Evolutionary conservation across 2,329 filamentous ascomycete genomes (phyloP), one percentile per base, ranked within the genome.

Genomic region (Pseudocercospora musae): DNA sequence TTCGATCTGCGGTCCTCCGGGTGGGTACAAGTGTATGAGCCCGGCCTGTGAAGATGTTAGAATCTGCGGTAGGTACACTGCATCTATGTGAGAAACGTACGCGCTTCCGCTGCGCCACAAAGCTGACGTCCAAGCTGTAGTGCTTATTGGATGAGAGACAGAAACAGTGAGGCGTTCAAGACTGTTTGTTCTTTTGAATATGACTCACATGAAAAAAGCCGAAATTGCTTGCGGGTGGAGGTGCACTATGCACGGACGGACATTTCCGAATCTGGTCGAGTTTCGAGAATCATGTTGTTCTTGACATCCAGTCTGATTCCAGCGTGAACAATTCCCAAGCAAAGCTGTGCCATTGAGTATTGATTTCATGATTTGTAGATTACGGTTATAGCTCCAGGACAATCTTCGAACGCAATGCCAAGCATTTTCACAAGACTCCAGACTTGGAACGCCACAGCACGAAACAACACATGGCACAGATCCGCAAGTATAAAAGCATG

Each of bases 141-240:
- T 15, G 33, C 49, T 23, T 25, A 58, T 58, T 58, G 57, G 57
- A 42, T 58, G 46, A 15, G 18, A 10, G 23, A 9, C 18, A n/a
- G 1, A 20, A 25, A 25, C 18, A 20, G 44, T 20, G 44, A 48
- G 23, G 18, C 44, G 44, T 48, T 21, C 23, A 48, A 48, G 18
- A 25, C 3, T 48, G 44, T n/a, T 97, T 72, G 89, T 97, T 4
- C 89, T 92, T 1, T 82, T 96, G 44, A 97, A 93, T 0, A 79
- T 82, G 59, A 90, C 92, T 73, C 93, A 93, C 57, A 79, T 81
- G 70, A 77, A 77, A 37, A 77, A 77, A 37, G 33, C 33, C 33
- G 33, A 37, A 37, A 37, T 37, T 37, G 33, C 33, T 37, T n/a
- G 65, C 76, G 79, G 4, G 74, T 81, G 15, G 72, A 71, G 27